Conservation (phyloP, 2,329 filamentous ascomycete species). For the Aspergillus sojae region DNA sequence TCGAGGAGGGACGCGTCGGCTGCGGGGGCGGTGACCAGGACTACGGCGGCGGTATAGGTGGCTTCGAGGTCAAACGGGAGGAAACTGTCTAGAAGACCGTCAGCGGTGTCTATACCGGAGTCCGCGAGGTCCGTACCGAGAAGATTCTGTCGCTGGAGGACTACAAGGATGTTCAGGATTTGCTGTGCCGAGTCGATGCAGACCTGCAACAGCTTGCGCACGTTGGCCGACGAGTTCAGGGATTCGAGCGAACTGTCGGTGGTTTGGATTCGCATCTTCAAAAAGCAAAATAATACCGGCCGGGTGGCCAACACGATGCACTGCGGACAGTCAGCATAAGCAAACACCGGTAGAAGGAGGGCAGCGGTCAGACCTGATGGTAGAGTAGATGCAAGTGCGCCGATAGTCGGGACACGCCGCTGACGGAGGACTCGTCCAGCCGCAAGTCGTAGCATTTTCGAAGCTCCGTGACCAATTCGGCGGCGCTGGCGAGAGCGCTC, state of each 20-base stretch:
- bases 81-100: conserved; percentile 46
- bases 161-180: conserved; percentile 47
- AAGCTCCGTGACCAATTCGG: conserved; percentile 45
- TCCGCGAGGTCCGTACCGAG: conserved; percentile 41
- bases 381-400: conserved; percentile 45
- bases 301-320: conserved; percentile 46
- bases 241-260: conserved; percentile 31
- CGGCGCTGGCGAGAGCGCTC: conserved; percentile 41
- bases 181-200: conserved; percentile 50
- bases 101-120: background rate
- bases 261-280: conserved; percentile 40
- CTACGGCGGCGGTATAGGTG: conserved; percentile 48
- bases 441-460: conserved; percentile 41
- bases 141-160: conserved; percentile 50
- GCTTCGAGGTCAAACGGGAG: conserved; percentile 53
- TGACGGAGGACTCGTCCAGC: conserved; percentile 35
- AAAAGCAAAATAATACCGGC: conserved; percentile 48
- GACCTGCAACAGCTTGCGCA: conserved; percentile 43
- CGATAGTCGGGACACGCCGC: conserved; percentile 46
- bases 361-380: conserved; percentile 38
- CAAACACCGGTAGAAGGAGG: background rate
- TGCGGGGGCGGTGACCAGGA: conserved; percentile 43
- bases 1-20: conserved; percentile 42
- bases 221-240: conserved; percentile 40
- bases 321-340: conserved; percentile 19